Conservation (phyloP, 2,329 filamentous ascomycete species). For the Fusarium agapanthi region DNA sequence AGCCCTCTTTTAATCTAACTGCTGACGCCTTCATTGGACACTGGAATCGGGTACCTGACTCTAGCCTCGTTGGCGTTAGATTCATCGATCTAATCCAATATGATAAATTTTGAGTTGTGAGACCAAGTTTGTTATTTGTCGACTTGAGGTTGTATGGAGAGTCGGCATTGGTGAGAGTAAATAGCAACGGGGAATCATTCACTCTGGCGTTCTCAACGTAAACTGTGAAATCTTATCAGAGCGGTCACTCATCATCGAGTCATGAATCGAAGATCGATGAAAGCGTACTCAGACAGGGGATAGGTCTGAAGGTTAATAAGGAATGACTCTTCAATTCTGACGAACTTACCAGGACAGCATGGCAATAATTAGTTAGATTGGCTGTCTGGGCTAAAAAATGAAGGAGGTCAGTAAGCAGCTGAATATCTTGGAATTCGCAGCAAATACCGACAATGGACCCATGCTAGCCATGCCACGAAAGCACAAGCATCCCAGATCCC, state of each 20-base stretch:
- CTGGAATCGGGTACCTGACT: constrained; percentile 34
- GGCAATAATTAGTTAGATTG: neutral
- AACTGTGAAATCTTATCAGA: neutral
- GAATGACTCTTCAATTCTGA: neutral
- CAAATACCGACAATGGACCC: constrained; percentile 19
- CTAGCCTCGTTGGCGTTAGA: constrained; percentile 28
- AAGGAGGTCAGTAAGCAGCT: constrained; percentile 24
- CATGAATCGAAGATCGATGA: neutral
- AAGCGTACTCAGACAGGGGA: neutral
- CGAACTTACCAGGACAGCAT: neutral
- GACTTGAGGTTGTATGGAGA: constrained; percentile 31
- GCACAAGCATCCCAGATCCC: constrained; percentile 15
- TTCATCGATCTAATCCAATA: constrained; percentile 25
- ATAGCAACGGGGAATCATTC: constrained; percentile 15
- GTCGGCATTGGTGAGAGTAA: constrained; percentile 6
- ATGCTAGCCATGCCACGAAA: constrained; percentile 23
- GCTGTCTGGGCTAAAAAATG: constrained; percentile 2
- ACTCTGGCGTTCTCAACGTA: neutral
- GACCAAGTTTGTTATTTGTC: constrained; percentile 23
- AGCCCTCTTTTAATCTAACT: constrained; percentile 29
- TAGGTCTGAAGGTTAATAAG: neutral
- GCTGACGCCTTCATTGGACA: constrained; percentile 14
- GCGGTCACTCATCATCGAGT: neutral
- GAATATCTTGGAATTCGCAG: constrained; percentile 12
- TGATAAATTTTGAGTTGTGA: constrained; percentile 24